Base-by-base conservation (phyloP, 805 yeast genomes). In the Schizosaccharomyces cryophilus region DNA sequence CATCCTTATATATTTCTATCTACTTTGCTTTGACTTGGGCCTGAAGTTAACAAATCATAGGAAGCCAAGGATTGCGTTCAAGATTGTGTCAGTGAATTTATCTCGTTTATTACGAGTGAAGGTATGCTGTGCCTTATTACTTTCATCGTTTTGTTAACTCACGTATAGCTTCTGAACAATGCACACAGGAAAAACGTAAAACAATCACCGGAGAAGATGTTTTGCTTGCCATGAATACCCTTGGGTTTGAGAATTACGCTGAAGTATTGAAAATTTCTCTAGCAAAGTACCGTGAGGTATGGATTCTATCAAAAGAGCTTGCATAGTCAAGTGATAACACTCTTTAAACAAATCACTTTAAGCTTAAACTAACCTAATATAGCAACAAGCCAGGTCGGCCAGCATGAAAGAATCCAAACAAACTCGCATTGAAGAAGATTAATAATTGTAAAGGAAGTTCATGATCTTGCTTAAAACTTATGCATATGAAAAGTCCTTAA, bases 51-150 rank as follows among this genome's bases (percentile, higher is more conserved):
- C 40, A 21, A 26, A 15, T 31, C 11, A 19, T 21, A 56, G 66
- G 93, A 84, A 66, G 85, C 89, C 54, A 83, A 84, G 66, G 89
- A 83, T 66, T 80, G 86, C 65, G 80, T 82, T 72, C 87, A 82
- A 69, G 86, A 82, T 67, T 82, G 85, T 67, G 86, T 81, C 4
- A 73, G 79, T 59, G 85, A 82, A 69, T 82, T 81, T 69, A 83
- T 82, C 42, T 78, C 84, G 9, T 82, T 82, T 69, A 78, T 82
- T 61, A 82, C 86, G 2, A 77, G 82, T 42, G 85, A 82, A 69
- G 67, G 67, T 65, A 55, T n/a, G 79, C 79, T 13, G 17, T 15
- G 56, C 56, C 38, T 21, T 4, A 6, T 24, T 21, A 17, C 30
- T n/a, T 5, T 26, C 26, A n/a, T n/a, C n/a, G n/a, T 17, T 51